Evolutionary conservation across 768 basidiomycete species (phyloP).

Genomic region (Gloeostereum incarnatum): DNA sequence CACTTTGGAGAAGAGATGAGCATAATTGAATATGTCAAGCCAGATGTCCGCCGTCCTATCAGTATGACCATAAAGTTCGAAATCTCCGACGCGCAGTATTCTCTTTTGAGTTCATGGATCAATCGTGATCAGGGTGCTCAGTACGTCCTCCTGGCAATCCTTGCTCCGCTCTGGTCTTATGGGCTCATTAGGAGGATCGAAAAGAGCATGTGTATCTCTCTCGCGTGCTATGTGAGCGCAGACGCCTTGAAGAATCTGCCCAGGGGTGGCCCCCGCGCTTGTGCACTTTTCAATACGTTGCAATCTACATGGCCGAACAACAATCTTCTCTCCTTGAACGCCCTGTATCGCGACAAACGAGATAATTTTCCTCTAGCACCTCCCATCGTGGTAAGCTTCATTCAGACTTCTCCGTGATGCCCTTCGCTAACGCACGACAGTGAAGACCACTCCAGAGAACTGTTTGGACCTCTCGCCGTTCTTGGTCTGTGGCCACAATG

Average conservation of each 20-base stretch:
- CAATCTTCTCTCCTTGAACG: slow-evolving; percentile 24
- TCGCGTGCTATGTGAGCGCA: slow-evolving; percentile 31
- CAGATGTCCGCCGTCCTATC: slow-evolving; percentile 5
- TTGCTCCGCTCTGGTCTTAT: slow-evolving; percentile 3
- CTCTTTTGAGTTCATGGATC: slow-evolving; percentile 25
- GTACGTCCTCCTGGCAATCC: slow-evolving; percentile 17
- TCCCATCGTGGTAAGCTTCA: slow-evolving; percentile 24
- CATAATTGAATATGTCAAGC: slow-evolving; percentile 7
- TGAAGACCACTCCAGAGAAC: slow-evolving; percentile 35
- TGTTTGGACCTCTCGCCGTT: slow-evolving; percentile 45
- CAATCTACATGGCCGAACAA: slow-evolving; percentile 34
- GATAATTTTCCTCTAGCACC: slow-evolving; percentile 31
- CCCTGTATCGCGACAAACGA: slow-evolving; percentile 17
- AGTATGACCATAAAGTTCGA: slow-evolving; percentile 14
- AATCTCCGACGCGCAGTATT: slow-evolving; percentile 15
- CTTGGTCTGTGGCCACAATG: slow-evolving; percentile 29
- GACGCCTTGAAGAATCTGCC: slow-evolving; percentile 11
- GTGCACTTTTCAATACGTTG: slow-evolving; percentile 13
- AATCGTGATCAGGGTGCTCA: slow-evolving; percentile 21
- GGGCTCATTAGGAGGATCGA: slow-evolving; percentile 19
- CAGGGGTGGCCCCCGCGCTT: slow-evolving; percentile 7
- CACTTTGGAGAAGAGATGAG: slow-evolving; percentile 13
- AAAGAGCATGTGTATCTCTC: slow-evolving; percentile 30
- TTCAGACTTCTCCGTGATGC: neutral
- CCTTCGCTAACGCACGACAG: neutral